Evolutionary conservation across 2,329 filamentous ascomycete species (phyloP).

Genomic region (Aspergillus sp.): DNA sequence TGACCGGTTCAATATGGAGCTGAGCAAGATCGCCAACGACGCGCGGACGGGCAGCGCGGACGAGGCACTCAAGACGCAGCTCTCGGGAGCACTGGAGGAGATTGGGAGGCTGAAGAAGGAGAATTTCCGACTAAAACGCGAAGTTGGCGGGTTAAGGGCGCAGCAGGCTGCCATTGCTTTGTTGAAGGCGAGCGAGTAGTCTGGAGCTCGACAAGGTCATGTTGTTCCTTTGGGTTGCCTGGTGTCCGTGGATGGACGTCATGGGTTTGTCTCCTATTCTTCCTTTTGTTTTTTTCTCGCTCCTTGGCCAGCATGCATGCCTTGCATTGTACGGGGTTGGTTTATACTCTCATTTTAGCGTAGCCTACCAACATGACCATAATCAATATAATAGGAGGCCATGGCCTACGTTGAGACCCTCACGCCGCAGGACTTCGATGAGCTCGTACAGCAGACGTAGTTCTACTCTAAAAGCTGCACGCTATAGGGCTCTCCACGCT

Average conservation of each 20-base stretch:
- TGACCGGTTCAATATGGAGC: constrained; percentile 82
- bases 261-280: constrained; percentile 1
- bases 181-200: constrained; percentile 22
- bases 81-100: constrained; percentile 71
- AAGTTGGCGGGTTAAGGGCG: constrained; percentile 62
- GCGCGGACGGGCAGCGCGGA: constrained; percentile 68
- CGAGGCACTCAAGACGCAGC: constrained; percentile 61
- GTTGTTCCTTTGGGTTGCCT: constrained; percentile 2
- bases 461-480: no score
- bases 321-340: constrained; percentile 7
- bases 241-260: constrained; percentile 5
- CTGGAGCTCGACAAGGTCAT: constrained; percentile 2
- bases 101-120: constrained; percentile 70
- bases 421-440: no score
- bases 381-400: no score
- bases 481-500: no score
- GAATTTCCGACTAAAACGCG: constrained; percentile 71
- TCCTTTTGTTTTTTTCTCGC: constrained; percentile 1
- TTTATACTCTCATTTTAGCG: no score
- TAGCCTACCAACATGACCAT: no score
- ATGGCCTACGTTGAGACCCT: no score
- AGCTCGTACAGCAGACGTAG: no score
- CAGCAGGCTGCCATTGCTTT: constrained; percentile 29
- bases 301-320: constrained; percentile 7
- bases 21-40: constrained; percentile 71